A percentile compares a stretch with the other conserved stretches of the same genome.
Evolutionary conservation across 495 filamentous ascomycete genomes (phyloP).

Genomic region (Tuber borchii): DNA sequence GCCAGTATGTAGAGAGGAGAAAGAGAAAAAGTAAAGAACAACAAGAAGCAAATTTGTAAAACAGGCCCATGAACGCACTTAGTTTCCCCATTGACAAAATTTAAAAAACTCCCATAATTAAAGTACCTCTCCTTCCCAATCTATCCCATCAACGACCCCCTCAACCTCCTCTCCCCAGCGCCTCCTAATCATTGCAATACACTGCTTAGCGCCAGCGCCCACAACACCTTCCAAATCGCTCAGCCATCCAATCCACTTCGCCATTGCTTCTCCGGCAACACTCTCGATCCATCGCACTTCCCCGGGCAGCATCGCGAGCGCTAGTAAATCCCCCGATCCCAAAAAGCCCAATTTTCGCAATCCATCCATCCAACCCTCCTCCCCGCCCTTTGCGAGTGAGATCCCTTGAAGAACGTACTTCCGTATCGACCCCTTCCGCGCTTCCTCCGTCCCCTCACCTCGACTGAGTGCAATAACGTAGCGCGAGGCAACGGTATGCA

Average conservation of each 20-base stretch:
- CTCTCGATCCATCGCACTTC: constrained; percentile 27
- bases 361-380: neutral
- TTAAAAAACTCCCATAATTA: neutral
- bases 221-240: neutral
- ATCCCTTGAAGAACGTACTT: neutral
- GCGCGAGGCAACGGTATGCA: constrained; percentile 23
- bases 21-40: neutral
- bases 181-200: constrained; percentile 15
- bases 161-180: constrained; percentile 15
- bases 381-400: neutral
- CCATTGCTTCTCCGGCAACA: constrained; percentile 23
- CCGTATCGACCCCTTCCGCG: neutral
- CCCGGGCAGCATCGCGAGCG: constrained; percentile 7
- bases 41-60: neutral
- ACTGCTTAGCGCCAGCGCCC: constrained; percentile 15
- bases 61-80: neutral
- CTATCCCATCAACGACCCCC: neutral
- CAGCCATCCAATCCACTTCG: constrained; percentile 21
- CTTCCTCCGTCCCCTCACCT: neutral
- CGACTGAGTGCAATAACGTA: constrained; percentile 13
- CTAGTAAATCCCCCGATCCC: constrained; percentile 11
- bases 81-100: neutral
- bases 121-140: neutral
- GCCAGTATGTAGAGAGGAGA: neutral
- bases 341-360: constrained; percentile 14